phyloP scores from a whole-genome alignment of 176 grass and related monocot genomes.

The Elaeis guineensis region DNA sequence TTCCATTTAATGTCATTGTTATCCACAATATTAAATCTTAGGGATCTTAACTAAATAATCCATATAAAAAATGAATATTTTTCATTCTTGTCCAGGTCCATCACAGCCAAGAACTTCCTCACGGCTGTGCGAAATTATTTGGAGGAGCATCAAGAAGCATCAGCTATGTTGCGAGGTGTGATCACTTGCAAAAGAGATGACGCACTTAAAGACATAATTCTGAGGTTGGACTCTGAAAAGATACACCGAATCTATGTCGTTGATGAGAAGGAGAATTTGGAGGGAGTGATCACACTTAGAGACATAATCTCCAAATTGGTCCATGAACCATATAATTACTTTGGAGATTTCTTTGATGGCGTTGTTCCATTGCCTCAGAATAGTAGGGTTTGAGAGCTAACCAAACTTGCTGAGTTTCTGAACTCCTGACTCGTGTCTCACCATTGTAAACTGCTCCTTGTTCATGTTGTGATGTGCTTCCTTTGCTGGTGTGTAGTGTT shows the following conservation, averaged over 20 bases:
- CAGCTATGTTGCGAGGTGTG: constrained; percentile 45
- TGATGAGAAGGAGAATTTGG: constrained; percentile 40
- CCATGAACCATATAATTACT: constrained; percentile 80
- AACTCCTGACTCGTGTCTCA: no score
- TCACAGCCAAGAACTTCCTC: constrained; percentile 77
- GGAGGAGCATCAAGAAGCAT: constrained; percentile 54
- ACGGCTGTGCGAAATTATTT: constrained; percentile 46
- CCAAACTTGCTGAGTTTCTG: background rate
- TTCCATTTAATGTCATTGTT: no score
- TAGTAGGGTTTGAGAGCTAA: constrained; percentile 54
- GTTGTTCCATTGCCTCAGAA: constrained; percentile 69
- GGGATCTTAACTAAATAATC: no score
- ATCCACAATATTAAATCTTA: no score
- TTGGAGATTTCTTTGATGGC: constrained; percentile 93
- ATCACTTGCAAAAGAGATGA: constrained; percentile 56
- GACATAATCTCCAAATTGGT: constrained; percentile 98
- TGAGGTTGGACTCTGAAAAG: constrained; percentile 68
- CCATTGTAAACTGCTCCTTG: no score
- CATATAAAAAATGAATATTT: background rate
- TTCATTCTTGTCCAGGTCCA: constrained; percentile 45
- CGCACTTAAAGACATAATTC: constrained; percentile 68
- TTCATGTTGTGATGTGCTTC: no score
- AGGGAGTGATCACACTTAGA: constrained; percentile 80
- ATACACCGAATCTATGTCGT: constrained; percentile 80
- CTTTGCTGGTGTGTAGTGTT: no score